Conservation (phyloP, 2,329 filamentous ascomycete genomes). For the Iodosphaeria phyllophila region DNA sequence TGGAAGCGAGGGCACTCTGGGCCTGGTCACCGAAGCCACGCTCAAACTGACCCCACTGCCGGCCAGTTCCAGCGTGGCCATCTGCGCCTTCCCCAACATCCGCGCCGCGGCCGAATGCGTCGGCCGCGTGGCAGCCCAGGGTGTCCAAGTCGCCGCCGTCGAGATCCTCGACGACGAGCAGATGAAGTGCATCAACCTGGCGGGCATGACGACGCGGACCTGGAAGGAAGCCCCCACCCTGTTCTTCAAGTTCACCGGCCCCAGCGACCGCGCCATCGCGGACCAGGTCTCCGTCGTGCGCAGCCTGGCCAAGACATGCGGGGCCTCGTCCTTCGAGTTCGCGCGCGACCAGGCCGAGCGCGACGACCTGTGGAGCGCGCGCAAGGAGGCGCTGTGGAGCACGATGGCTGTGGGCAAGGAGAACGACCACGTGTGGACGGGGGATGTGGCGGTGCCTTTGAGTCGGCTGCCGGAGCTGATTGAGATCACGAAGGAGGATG, state of each 20-base stretch:
- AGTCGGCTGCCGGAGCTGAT: slow-evolving; percentile 56
- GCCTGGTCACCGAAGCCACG: slow-evolving; percentile 61
- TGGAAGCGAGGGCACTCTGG: slow-evolving; percentile 67
- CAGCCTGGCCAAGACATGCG: slow-evolving; percentile 20
- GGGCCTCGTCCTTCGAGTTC: slow-evolving; percentile 59
- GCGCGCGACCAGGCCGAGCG: slow-evolving; percentile 52
- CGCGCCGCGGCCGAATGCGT: slow-evolving; percentile 53
- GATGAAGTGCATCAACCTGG: slow-evolving; percentile 38
- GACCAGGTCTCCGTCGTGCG: slow-evolving; percentile 43
- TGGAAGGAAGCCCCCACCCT: slow-evolving; percentile 50
- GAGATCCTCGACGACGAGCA: slow-evolving; percentile 69
- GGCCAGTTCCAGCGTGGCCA: slow-evolving; percentile 55
- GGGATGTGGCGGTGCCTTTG: slow-evolving; percentile 72
- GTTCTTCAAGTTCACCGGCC: slow-evolving; percentile 55
- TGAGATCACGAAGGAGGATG: slow-evolving; percentile 52
- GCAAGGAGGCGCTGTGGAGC: slow-evolving; percentile 73
- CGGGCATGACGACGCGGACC: slow-evolving; percentile 33
- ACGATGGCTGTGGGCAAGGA: slow-evolving; percentile 47
- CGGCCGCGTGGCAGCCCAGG: slow-evolving; percentile 49
- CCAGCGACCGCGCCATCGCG: slow-evolving; percentile 48
- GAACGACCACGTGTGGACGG: slow-evolving; percentile 66
- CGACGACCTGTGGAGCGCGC: slow-evolving; percentile 61
- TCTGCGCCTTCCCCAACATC: slow-evolving; percentile 28
- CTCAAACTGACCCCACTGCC: slow-evolving; percentile 59
- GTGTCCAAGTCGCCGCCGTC: slow-evolving; percentile 59